Percentiles rank a stretch among this genome's conserved stretches.
Conservation (phyloP, 2,329 filamentous ascomycete species). For the Bipolaris victoriae region DNA sequence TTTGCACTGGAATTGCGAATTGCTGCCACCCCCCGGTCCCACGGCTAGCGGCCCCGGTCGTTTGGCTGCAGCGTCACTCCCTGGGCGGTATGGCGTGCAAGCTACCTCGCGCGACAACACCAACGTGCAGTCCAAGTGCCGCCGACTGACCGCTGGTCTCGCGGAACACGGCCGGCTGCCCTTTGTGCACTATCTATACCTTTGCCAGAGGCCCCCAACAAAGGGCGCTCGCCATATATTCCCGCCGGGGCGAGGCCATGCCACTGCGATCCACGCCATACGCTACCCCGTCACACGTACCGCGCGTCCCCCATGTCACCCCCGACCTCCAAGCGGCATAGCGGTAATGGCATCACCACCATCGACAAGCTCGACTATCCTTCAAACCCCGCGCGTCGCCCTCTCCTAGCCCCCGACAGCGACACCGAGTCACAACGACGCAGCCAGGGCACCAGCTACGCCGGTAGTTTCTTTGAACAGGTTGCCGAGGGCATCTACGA, state of each 20-base stretch:
- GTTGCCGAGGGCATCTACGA: slow-evolving; percentile 66
- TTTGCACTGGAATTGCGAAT: slow-evolving; percentile 16
- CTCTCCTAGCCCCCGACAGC: slow-evolving; percentile 50
- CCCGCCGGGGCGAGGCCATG: slow-evolving; percentile 9
- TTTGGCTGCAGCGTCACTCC: slow-evolving; percentile 24
- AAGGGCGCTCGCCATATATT: neutral
- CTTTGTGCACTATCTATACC: neutral
- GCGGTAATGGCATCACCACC: slow-evolving; percentile 33
- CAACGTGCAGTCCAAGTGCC: slow-evolving; percentile 31
- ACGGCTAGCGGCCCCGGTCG: slow-evolving; percentile 22
- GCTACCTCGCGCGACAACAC: slow-evolving; percentile 31
- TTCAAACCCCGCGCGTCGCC: slow-evolving; percentile 45
- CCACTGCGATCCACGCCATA: slow-evolving; percentile 16
- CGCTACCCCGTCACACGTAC: slow-evolving; percentile 28
- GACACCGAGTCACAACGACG: slow-evolving; percentile 40
- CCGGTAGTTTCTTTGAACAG: slow-evolving; percentile 64
- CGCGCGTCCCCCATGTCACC: slow-evolving; percentile 34
- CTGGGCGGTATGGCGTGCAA: slow-evolving; percentile 22
- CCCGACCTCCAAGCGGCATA: slow-evolving; percentile 41
- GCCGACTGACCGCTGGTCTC: slow-evolving; percentile 27
- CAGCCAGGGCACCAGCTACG: slow-evolving; percentile 54
- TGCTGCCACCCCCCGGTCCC: slow-evolving; percentile 4
- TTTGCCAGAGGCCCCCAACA: neutral
- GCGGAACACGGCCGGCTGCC: slow-evolving; percentile 3
- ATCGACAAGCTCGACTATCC: slow-evolving; percentile 61